Evolutionary conservation across 768 basidiomycete genomes (phyloP), one percentile per base, ranked within the genome.

Genomic region (Strobilomyces confusus): DNA sequence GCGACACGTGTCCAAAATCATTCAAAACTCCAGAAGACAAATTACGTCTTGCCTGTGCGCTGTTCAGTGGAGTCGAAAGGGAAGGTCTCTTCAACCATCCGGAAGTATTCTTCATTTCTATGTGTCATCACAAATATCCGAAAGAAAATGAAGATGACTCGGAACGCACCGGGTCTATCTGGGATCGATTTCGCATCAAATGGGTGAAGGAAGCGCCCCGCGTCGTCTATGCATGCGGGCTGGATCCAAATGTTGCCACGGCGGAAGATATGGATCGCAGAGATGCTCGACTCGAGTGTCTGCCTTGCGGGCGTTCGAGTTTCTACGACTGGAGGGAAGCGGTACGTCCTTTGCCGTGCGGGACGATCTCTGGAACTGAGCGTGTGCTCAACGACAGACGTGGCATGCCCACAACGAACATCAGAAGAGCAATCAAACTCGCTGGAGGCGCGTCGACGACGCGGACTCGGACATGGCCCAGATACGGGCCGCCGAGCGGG

Each of bases 181-280:
- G 1, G 20, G 15, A 34, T 5, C 32, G 32, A 9, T 34, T 33
- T 8, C 11, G 17, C 14, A 17, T 46, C 22, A 9, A 4, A 46
- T 46, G 20, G 19, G 20, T 46, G 20, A 9, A 22, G 22, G 32
- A 23, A 5, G 45, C 45, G 7, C 32, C 45, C 0, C 46, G 61
- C 13, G 15, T 57, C 20, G 26, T 60, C 9, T 14, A 38, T 17
- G 55, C 52, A 19, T 61, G 58, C n/a, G 59, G 59, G n/a, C 34
- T 60, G 19, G 51, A 60, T 32, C 58, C 58, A 9, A 32, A 33
- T 11, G 38, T 56, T n/a, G 58, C 59, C 19, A 52, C 54, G 9
- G 41, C 13, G 15, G 51, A 52, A 1, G 59, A 60, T 11, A 56
- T 60, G 59, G 48, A 60, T 19, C 33, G 9, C 23, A 54, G 44